A percentile compares a stretch with the other conserved stretches of the same genome.
phyloP scores from a whole-genome alignment of 2,329 filamentous ascomycete species.

The Trematosphaeria pertusa region DNA sequence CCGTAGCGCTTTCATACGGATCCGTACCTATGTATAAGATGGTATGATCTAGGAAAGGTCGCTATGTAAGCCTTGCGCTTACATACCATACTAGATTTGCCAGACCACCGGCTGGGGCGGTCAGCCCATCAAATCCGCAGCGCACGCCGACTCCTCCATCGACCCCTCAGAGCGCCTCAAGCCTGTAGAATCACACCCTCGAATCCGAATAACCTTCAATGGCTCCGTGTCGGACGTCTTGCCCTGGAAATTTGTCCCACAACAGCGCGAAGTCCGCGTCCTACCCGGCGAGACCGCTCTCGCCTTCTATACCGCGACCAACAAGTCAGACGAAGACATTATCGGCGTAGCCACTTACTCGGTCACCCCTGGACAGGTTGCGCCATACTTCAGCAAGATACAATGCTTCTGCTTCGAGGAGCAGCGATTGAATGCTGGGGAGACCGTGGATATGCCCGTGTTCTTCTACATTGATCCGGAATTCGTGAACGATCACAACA shows the following conservation, averaged over 20 bases:
- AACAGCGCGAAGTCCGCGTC: constrained; percentile 95
- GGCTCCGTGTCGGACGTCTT: constrained; percentile 93
- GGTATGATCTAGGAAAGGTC: constrained; percentile 56
- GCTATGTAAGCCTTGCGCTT: background rate
- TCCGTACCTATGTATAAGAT: constrained; percentile 89
- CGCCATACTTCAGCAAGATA: constrained; percentile 98
- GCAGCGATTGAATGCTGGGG: constrained; percentile 90
- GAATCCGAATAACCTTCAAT: constrained; percentile 94
- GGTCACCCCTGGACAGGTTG: constrained; percentile 93
- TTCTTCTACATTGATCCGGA: constrained; percentile 99
- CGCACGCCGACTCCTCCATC: constrained; percentile 63
- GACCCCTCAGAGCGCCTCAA: constrained; percentile 79
- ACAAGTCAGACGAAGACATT: constrained; percentile 87
- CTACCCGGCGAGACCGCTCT: constrained; percentile 95
- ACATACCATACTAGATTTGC: constrained; percentile 66
- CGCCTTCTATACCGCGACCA: constrained; percentile 97
- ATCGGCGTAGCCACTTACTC: constrained; percentile 98
- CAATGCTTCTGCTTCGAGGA: constrained; percentile 99
- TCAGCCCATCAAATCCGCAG: constrained; percentile 83
- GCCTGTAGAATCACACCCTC: constrained; percentile 80
- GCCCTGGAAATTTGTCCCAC: constrained; percentile 96
- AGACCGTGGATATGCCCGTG: constrained; percentile 99
- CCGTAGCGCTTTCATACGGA: constrained; percentile 80
- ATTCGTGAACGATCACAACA: constrained; percentile 87
- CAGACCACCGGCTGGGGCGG: constrained; percentile 90